phyloP scores from a whole-genome alignment of 2,329 filamentous ascomycete genomes.

The Fusarium sp. region DNA sequence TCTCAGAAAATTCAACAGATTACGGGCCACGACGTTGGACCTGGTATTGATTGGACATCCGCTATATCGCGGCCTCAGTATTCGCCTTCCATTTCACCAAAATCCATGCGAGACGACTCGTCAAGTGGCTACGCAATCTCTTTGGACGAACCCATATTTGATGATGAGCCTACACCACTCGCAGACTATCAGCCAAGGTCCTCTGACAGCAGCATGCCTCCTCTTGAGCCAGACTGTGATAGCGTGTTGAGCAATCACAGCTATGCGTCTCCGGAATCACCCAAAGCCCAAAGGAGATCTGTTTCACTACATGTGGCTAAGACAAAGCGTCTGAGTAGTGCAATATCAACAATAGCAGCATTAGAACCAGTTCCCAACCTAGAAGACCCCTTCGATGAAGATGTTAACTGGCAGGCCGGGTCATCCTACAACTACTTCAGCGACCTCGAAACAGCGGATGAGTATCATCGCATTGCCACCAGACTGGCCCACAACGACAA shows the following conservation, averaged over 20 bases:
- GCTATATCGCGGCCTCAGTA: constrained; percentile 6
- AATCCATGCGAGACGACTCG: constrained; percentile 33
- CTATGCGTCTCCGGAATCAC: constrained; percentile 30
- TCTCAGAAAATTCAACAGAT: constrained; percentile 53
- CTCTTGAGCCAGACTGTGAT: constrained; percentile 38
- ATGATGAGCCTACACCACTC: constrained; percentile 27
- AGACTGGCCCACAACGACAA: constrained; percentile 43
- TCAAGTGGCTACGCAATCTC: constrained; percentile 37
- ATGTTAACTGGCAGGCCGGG: constrained; percentile 21
- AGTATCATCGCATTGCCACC: constrained; percentile 48
- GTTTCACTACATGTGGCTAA: constrained; percentile 24
- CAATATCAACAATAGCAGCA: neutral
- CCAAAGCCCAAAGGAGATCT: constrained; percentile 15
- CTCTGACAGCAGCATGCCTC: constrained; percentile 33
- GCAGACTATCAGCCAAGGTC: constrained; percentile 25
- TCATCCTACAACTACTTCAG: constrained; percentile 41
- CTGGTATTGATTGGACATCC: constrained; percentile 30
- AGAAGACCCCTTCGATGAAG: constrained; percentile 22
- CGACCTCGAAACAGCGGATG: constrained; percentile 44
- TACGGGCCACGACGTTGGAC: constrained; percentile 50
- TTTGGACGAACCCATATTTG: constrained; percentile 32
- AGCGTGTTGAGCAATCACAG: constrained; percentile 37
- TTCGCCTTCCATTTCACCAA: constrained; percentile 31
- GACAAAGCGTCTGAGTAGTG: constrained; percentile 23
- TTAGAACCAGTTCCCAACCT: constrained; percentile 12